A percentile compares a stretch with the other conserved stretches of the same genome.
These are phyloP conservation scores for Blastocystis sp. DNA, from an alignment of 352 stramenopile genomes.

Conservation along the genomic window DNA sequence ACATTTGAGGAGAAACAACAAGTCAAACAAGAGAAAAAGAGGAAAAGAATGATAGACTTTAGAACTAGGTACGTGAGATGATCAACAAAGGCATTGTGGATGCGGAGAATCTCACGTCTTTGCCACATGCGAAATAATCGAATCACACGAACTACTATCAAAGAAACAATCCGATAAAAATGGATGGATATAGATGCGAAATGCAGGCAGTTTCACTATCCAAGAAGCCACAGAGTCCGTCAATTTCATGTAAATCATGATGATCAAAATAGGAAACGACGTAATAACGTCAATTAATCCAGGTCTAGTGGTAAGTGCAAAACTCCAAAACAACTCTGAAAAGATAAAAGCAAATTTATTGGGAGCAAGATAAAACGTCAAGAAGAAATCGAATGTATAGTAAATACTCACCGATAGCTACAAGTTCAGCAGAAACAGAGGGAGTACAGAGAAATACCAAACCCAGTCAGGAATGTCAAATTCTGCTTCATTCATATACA, in stretches of 20 bases:
- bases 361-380: constrained; percentile 40
- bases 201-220: constrained; percentile 39
- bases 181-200: constrained; percentile 42
- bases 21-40: constrained; percentile 46
- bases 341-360: constrained; percentile 42
- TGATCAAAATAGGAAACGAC: constrained; percentile 27
- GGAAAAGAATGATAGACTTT: constrained; percentile 8
- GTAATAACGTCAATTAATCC: constrained; percentile 25
- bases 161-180: neutral
- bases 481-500: constrained; percentile 55
- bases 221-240: neutral
- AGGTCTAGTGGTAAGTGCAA: neutral
- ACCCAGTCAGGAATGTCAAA: constrained; percentile 21
- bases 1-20: neutral
- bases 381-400: constrained; percentile 41
- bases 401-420: constrained; percentile 47
- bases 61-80: constrained; percentile 28
- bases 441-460: constrained; percentile 18
- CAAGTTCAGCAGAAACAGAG: neutral
- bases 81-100: constrained; percentile 10
- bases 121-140: constrained; percentile 33
- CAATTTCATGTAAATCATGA: constrained; percentile 43
- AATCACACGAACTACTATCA: neutral
- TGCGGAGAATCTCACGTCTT: constrained; percentile 12
- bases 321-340: neutral